A percentile compares a stretch with the other conserved stretches of the same genome.
phyloP scores from a whole-genome alignment of 2,329 filamentous ascomycete genomes.

The Hymenoscyphus repandus region DNA sequence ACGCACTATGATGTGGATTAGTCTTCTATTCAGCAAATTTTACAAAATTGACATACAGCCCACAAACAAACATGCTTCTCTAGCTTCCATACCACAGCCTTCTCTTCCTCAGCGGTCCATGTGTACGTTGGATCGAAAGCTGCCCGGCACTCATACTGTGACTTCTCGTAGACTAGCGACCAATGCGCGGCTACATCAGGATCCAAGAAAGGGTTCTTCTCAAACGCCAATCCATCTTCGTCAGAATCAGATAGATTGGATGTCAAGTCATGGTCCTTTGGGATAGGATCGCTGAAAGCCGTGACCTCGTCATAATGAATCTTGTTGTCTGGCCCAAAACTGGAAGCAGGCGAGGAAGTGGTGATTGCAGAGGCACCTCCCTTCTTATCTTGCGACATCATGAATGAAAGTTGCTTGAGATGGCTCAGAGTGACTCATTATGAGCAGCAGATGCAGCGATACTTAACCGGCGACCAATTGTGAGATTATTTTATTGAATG shows the following conservation, averaged over 20 bases:
- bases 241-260: constrained; percentile 1
- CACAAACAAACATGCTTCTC: constrained; percentile 8
- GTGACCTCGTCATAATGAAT: constrained; percentile 2
- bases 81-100: constrained; percentile 11
- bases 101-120: constrained; percentile 18
- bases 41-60: constrained; percentile 9
- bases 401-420: not conserved
- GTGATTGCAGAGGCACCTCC: not conserved
- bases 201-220: constrained; percentile 9
- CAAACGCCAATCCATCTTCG: not conserved
- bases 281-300: constrained; percentile 3
- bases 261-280: constrained; percentile 1
- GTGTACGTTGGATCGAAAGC: constrained; percentile 13
- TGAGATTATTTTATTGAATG: too few relatives aligned
- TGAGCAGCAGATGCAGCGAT: too few relatives aligned
- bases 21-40: too few relatives aligned
- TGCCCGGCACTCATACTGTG: constrained; percentile 15
- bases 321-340: not conserved
- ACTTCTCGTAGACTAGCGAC: constrained; percentile 10
- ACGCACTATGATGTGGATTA: not conserved
- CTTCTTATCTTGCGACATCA: not conserved
- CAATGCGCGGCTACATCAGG: constrained; percentile 13
- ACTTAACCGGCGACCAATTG: too few relatives aligned
- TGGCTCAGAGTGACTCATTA: too few relatives aligned
- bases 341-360: too few relatives aligned